phyloP scores from a whole-genome alignment of 306 rosid species.

The Cicer bijugum region DNA sequence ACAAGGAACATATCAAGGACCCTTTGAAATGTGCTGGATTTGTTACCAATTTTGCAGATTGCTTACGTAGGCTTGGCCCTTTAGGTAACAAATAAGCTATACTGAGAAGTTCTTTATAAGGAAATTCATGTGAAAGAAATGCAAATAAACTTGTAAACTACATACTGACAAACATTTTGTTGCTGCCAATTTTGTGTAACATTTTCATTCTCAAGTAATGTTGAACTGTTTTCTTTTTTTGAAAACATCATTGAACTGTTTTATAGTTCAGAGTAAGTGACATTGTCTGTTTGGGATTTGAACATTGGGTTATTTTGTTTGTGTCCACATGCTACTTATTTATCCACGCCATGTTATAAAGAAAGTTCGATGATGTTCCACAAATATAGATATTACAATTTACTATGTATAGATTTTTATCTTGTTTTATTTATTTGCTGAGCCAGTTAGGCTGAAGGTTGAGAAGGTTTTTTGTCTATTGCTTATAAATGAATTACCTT shows the following conservation, averaged over 20 bases:
- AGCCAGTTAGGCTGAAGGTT: neutral
- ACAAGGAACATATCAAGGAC: conserved; percentile 73
- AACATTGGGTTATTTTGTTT: conserved; percentile 8
- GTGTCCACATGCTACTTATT: neutral
- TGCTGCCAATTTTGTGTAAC: conserved; percentile 44
- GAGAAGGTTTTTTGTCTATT: neutral
- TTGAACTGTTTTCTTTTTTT: conserved; percentile 26
- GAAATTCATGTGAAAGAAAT: conserved; percentile 38
- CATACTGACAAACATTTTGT: conserved; percentile 40
- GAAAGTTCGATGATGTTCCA: neutral
- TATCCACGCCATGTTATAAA: neutral
- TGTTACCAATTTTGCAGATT: conserved; percentile 70
- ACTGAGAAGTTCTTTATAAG: conserved; percentile 43
- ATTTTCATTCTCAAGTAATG: neutral
- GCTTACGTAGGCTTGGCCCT: conserved; percentile 78
- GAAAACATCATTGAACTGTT: conserved; percentile 25
- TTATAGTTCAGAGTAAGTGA: conserved; percentile 30
- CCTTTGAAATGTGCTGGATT: conserved; percentile 76
- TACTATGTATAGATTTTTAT: neutral
- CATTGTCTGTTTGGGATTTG: conserved; percentile 28
- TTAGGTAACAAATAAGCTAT: conserved; percentile 60
- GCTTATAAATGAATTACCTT: neutral
- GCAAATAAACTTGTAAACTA: conserved; percentile 51
- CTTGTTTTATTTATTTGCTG: neutral
- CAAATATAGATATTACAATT: neutral